A percentile compares a stretch with the other conserved stretches of the same genome.
Evolutionary conservation across 345 rosid genomes (phyloP).

Genomic region (Psidium guajava): DNA sequence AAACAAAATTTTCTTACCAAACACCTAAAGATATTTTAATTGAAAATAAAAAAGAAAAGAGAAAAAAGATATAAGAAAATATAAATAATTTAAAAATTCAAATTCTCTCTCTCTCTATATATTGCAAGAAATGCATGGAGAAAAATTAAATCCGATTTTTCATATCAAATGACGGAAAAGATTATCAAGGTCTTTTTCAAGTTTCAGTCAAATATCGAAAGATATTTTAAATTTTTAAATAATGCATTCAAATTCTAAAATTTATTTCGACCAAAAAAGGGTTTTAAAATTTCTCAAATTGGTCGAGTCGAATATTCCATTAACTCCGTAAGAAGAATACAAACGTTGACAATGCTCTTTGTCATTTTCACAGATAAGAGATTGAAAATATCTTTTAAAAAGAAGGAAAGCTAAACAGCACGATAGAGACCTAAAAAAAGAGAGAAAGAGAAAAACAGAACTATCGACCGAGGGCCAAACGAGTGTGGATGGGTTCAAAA

Average conservation of each 20-base stretch:
- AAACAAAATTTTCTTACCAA: no score
- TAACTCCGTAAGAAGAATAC: not conserved
- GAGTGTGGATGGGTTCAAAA: not conserved
- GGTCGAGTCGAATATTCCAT: not conserved
- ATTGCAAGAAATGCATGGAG: no score
- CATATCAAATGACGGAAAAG: no score
- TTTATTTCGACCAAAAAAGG: no score
- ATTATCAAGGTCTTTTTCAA: no score
- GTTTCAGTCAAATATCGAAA: no score
- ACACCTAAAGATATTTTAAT: no score
- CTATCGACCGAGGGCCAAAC: not conserved
- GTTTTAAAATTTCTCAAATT: not conserved
- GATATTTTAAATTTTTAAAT: not conserved
- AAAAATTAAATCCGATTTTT: no score
- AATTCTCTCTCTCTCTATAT: no score
- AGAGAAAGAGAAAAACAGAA: not conserved
- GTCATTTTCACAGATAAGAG: not conserved
- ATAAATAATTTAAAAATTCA: no score
- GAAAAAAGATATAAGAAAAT: no score
- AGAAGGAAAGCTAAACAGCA: not conserved
- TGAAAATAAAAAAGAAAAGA: no score
- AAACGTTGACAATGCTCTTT: not conserved
- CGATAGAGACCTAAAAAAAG: not conserved
- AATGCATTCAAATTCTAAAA: not conserved
- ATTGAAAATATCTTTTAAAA: not conserved